Percentiles rank a stretch among this genome's conserved stretches.
phyloP scores from a whole-genome alignment of 805 yeast species.

The Spencermartinsiella europaea region DNA sequence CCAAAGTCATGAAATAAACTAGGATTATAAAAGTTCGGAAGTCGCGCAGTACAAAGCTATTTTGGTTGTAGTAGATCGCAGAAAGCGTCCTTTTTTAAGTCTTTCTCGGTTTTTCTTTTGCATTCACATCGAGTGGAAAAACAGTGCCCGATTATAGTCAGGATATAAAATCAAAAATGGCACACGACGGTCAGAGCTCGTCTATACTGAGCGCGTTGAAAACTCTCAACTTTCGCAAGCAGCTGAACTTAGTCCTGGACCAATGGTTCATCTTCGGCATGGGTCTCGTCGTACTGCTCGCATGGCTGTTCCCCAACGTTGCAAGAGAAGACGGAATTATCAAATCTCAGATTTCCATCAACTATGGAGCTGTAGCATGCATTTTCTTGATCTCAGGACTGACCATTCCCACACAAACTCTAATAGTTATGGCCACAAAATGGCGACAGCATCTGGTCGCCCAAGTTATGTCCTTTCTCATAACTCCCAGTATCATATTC shows the following conservation, averaged over 20 bases:
- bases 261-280: conserved; percentile 77
- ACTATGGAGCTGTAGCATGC: conserved; percentile 81
- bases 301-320: conserved; percentile 73
- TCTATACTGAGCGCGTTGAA: neutral
- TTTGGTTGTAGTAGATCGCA: too few species aligned
- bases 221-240: neutral
- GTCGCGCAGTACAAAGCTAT: too few species aligned
- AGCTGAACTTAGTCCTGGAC: conserved; percentile 8
- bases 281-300: conserved; percentile 69
- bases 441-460: conserved; percentile 83
- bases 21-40: too few species aligned
- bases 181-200: too few species aligned
- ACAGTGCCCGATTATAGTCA: too few species aligned
- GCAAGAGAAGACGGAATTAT: conserved; percentile 80
- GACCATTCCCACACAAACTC: conserved; percentile 61
- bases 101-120: too few species aligned
- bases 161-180: too few species aligned
- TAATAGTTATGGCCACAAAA: conserved; percentile 57
- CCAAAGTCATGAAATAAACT: too few species aligned
- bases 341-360: conserved; percentile 68
- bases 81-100: too few species aligned
- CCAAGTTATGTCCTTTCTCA: conserved; percentile 59
- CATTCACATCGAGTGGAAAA: too few species aligned
- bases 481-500: conserved; percentile 65
- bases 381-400: conserved; percentile 80